A percentile compares a stretch with the other conserved stretches of the same genome.
These are phyloP conservation scores for Elsinoe perseae DNA, from an alignment of 2,329 filamentous ascomycete genomes.

Conservation along the genomic window DNA sequence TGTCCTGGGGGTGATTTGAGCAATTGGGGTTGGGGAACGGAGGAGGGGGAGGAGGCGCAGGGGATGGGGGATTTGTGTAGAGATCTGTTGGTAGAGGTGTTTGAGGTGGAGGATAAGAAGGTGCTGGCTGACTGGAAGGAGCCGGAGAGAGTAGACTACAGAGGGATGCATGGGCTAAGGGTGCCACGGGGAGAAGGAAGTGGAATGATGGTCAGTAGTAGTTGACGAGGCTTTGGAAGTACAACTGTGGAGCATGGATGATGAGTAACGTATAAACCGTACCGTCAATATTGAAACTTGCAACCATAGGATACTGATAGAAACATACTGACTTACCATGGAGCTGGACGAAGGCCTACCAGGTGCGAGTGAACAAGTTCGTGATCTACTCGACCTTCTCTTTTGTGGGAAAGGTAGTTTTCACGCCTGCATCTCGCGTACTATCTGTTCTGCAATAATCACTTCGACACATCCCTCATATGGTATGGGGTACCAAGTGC, in stretches of 20 bases:
- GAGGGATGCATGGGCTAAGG: slow-evolving; percentile 57
- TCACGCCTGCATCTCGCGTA: too few species aligned
- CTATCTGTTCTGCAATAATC: too few species aligned
- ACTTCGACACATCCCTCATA: too few species aligned
- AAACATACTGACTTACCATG: too few species aligned
- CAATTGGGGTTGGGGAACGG: slow-evolving; percentile 68
- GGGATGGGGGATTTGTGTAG: slow-evolving; percentile 62
- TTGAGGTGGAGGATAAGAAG: slow-evolving; percentile 42
- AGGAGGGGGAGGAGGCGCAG: slow-evolving; percentile 48
- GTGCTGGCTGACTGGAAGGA: slow-evolving; percentile 57
- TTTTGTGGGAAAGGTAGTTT: too few species aligned
- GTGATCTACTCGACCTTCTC: too few species aligned
- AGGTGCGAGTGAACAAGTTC: too few species aligned
- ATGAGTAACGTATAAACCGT: neutral
- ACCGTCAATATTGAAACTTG: too few species aligned
- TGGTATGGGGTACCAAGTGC: too few species aligned
- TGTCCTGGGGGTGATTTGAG: slow-evolving; percentile 77
- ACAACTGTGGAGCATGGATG: too few species aligned
- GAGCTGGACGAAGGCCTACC: too few species aligned
- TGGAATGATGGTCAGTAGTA: neutral
- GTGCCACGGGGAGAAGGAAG: slow-evolving; percentile 38
- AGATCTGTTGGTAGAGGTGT: slow-evolving; percentile 68
- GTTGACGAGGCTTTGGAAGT: neutral
- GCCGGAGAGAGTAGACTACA: slow-evolving; percentile 54
- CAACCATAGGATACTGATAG: too few species aligned